Percentiles rank a stretch among this genome's conserved stretches.
Evolutionary conservation across 306 rosid genomes (phyloP).

Genomic region (Malus asiatica): DNA sequence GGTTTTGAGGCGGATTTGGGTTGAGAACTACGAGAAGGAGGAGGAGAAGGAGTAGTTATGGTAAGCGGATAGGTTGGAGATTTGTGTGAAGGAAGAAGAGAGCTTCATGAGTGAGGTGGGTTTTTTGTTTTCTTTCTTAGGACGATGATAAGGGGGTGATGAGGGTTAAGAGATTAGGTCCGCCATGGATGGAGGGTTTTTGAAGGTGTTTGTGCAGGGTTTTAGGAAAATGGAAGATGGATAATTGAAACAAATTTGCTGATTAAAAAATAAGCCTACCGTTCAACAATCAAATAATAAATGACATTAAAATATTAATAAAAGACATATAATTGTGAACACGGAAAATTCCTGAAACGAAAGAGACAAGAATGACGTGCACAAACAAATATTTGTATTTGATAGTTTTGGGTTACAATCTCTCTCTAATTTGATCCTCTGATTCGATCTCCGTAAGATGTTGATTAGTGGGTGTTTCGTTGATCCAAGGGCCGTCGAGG

Average conservation of each 20-base stretch:
- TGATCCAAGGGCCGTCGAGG: too few relatives aligned
- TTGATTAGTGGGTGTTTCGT: too few relatives aligned
- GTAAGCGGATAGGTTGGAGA: slow-evolving; percentile 31
- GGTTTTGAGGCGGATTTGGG: slow-evolving; percentile 24
- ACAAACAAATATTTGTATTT: too few relatives aligned
- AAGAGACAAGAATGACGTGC: too few relatives aligned
- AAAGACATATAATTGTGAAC: too few relatives aligned
- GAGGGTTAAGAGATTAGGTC: slow-evolving; percentile 6
- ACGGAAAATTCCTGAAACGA: too few relatives aligned
- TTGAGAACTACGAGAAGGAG: slow-evolving; percentile 43
- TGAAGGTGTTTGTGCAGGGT: neutral
- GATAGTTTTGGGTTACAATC: too few relatives aligned
- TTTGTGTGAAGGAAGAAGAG: slow-evolving; percentile 49
- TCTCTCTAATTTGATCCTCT: too few relatives aligned
- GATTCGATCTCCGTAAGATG: too few relatives aligned
- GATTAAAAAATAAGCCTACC: too few relatives aligned
- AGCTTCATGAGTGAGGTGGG: slow-evolving; percentile 51
- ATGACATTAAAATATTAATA: too few relatives aligned
- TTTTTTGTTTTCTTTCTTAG: neutral
- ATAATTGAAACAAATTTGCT: neutral
- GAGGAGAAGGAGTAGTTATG: slow-evolving; percentile 44
- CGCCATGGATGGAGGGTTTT: slow-evolving; percentile 24
- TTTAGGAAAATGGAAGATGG: slow-evolving; percentile 16
- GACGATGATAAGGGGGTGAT: neutral
- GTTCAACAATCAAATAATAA: too few relatives aligned